Conservation (phyloP, 2,329 filamentous ascomycete species). For the Geosmithia putterillii region DNA sequence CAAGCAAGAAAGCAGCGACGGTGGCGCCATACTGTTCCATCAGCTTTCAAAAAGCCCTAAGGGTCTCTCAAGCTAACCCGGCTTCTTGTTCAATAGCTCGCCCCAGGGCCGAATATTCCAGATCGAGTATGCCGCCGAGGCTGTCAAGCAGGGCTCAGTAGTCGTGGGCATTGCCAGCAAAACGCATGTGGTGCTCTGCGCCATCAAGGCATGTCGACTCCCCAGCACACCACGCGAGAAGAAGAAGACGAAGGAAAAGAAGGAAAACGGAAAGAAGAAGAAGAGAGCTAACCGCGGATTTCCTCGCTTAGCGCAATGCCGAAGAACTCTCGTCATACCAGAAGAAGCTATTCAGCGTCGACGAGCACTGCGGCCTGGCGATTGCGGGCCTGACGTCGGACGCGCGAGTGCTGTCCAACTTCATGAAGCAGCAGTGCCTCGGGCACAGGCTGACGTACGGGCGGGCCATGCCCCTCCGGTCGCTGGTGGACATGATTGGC, state of each 20-base stretch:
- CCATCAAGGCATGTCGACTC: slow-evolving; percentile 64
- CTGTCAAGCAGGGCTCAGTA: slow-evolving; percentile 97
- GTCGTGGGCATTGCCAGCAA: slow-evolving; percentile 97
- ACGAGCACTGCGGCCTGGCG: slow-evolving; percentile 89
- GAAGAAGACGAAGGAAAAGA: background rate
- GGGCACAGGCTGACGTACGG: slow-evolving; percentile 92
- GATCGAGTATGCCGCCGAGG: slow-evolving; percentile 97
- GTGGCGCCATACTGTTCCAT: no score
- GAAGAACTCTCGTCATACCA: slow-evolving; percentile 99
- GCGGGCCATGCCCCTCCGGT: slow-evolving; percentile 80
- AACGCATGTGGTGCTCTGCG: slow-evolving; percentile 90
- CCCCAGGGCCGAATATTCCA: slow-evolving; percentile 99
- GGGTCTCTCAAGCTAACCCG: background rate
- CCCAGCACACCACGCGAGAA: no score
- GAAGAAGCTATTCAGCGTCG: slow-evolving; percentile 96
- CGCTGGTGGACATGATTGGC: slow-evolving; percentile 82
- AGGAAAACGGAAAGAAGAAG: background rate
- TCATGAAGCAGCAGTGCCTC: slow-evolving; percentile 99
- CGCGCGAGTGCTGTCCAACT: slow-evolving; percentile 98
- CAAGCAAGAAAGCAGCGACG: slow-evolving; percentile 8
- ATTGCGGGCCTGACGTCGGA: slow-evolving; percentile 96
- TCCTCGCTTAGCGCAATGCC: slow-evolving; percentile 65
- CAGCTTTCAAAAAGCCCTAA: no score
- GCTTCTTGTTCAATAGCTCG: slow-evolving; percentile 47
- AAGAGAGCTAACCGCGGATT: background rate